Base-by-base conservation (phyloP, 169 alveolate species). In the Plasmodium gallinaceum region DNA sequence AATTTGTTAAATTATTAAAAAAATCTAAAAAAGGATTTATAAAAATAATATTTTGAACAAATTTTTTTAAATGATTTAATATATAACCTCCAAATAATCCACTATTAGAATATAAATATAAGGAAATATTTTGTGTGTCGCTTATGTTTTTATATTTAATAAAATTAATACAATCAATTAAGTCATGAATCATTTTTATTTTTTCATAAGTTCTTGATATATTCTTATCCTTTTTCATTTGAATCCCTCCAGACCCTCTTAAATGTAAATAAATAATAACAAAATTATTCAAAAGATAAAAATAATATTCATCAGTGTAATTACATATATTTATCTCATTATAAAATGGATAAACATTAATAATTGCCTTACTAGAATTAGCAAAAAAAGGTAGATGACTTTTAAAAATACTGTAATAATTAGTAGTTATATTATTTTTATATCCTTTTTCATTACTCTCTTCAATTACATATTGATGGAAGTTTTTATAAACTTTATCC, bases 11-110 rank as follows among this genome's bases (percentile, higher is more conserved):
- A n/a, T 76, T 73, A 12, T 72, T 80, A 16, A 83, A 52, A 32
- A 83, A 75, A 52, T 94, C 96, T 78, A 93, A 52, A 60, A 87
- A 88, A 0, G 96, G 96, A 51, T 91, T 73, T 14, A 88, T 71
- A 14, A 93, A 72, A 52, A 88, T 39, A n/a, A 93, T 43, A 65
- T 62, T 78, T 62, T 78, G 64, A 48, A 78, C 43, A 7, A 45
- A 46, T 20, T 62, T 78, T 8, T 8, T 24, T 43, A 16, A 10
- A 42, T 58, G 58, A 51, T 39, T 51, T 64, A 78, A 43, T 7
- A 78, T 39, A 43, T 48, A 78, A 7, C 89, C 89, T 43, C 89
- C 89, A 10, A 78, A 48, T n/a, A 78, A 42, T 16, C 89, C 89
- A 62, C 78, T 48, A 45, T 78, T 78, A 14, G 89, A 78, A 43